A percentile compares a stretch with the other conserved stretches of the same genome.
phyloP scores from a whole-genome alignment of 768 basidiomycete species.

The Rhodotorula paludigena region DNA sequence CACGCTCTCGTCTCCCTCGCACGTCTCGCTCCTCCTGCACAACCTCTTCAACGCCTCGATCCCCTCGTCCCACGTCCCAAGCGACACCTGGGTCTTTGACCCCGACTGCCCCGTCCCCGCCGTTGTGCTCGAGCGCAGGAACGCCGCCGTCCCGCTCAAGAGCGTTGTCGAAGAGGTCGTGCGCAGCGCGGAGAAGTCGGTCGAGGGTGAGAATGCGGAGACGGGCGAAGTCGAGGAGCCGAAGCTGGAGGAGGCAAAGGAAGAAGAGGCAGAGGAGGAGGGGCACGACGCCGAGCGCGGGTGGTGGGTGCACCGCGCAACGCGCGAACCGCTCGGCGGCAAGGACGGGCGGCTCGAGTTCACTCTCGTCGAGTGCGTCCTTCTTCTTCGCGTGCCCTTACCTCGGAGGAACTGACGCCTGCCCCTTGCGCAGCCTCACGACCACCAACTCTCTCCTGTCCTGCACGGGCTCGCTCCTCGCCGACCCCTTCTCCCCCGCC shows the following conservation, averaged over 20 bases:
- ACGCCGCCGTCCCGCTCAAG: not conserved
- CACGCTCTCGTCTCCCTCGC: conserved; percentile 50
- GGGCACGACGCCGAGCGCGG: conserved; percentile 46
- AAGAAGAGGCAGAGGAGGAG: conserved; percentile 44
- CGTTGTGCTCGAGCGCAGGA: conserved; percentile 13
- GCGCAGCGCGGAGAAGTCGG: conserved; percentile 1
- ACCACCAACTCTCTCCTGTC: conserved; percentile 43
- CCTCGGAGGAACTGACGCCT: not conserved
- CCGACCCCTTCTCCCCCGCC: conserved; percentile 32
- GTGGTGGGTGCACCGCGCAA: conserved; percentile 48
- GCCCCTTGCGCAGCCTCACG: conserved; percentile 31
- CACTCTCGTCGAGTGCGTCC: conserved; percentile 54
- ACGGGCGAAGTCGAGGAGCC: conserved; percentile 39
- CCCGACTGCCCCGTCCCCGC: conserved; percentile 33
- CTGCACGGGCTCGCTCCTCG: conserved; percentile 43
- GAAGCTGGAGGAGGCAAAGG: conserved; percentile 50
- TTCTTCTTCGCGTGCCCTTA: not conserved
- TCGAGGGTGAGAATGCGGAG: conserved; percentile 20
- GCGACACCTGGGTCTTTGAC: conserved; percentile 48
- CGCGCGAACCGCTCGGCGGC: conserved; percentile 49
- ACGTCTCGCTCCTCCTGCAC: conserved; percentile 51
- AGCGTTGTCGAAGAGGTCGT: not conserved
- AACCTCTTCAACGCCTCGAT: conserved; percentile 54
- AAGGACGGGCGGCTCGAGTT: conserved; percentile 51
- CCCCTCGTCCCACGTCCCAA: conserved; percentile 49